Base-by-base conservation (phyloP, 805 yeast species). In the Candida insectorum region DNA sequence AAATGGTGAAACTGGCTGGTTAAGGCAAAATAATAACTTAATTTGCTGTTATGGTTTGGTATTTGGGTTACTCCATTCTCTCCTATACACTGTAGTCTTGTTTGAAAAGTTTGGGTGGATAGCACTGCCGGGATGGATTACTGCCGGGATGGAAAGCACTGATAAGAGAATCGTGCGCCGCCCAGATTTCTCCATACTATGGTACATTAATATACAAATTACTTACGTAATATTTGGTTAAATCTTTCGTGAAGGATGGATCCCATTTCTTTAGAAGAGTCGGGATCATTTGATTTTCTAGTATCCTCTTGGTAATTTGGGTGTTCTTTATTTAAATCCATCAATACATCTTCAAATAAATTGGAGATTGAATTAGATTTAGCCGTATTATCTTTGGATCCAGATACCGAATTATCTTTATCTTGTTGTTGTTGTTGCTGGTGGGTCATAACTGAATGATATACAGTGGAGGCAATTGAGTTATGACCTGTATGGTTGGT, bases 341-440 rank as follows among this genome's bases (percentile, higher is more conserved):
- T 19, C 5, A 35, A 28, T n/a, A 59, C 57, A 28, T 54, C 63
- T 26, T 59, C 64, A 35, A 58, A 60, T 9, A 59, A 39, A 28
- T 57, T 52, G 18, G 64, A 59, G 25, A 58, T 53, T 6, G 66
- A 58, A 30, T 47, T 44, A 9, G 62, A 56, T 26, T 49, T 35
- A 8, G 15, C 18, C 2, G 36, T 31, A 18, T 26, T 21, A 15
- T 29, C 33, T 17, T 30, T 25, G 5, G 37, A 34, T n/a, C n/a
- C n/a, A n/a, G n/a, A n/a, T n/a, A n/a, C n/a, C 17, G 21, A 17
- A 18, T 34, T 25, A 4, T 9, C 19, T 2, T 13, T 15, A 15
- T 33, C 23, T 6, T 19, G 25, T 4, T 33, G 26, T 12, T 32
- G 30, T 12, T 24, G 30, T 4, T 36, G 13, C 16, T 43, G 37